These are phyloP conservation scores for Talaromyces atroroseus DNA, from an alignment of 2,329 filamentous ascomycete genomes.

Conservation along the genomic window DNA sequence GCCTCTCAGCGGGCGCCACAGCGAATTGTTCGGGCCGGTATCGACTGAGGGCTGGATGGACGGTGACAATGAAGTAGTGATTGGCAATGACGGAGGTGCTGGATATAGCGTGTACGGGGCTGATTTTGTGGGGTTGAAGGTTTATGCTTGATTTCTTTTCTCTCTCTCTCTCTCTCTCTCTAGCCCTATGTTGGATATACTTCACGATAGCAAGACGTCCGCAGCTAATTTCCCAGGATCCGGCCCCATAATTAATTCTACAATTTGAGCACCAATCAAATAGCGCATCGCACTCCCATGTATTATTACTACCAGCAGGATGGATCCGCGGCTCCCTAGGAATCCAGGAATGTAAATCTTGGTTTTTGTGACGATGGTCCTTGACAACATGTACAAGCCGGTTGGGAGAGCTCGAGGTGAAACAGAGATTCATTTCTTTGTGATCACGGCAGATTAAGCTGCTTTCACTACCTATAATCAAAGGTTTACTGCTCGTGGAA, in stretches of 20 bases:
- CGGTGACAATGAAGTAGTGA: constrained; percentile 34
- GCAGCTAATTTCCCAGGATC: no score
- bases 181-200: no score
- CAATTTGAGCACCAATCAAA: background rate
- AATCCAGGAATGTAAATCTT: constrained; percentile 4
- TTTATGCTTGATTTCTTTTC: constrained; percentile 23
- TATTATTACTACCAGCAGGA: background rate
- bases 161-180: no score
- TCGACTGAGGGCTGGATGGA: constrained; percentile 44
- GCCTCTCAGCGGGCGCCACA: constrained; percentile 38
- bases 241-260: no score
- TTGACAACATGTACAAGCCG: no score
- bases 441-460: no score
- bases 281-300: background rate
- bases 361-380: background rate
- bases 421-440: background rate
- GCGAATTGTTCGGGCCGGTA: constrained; percentile 38
- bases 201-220: no score
- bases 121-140: constrained; percentile 33
- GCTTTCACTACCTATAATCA: no score
- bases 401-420: background rate
- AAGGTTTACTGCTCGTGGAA: no score
- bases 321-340: constrained; percentile 10
- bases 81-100: constrained; percentile 28
- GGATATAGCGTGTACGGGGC: constrained; percentile 25